These are phyloP conservation scores for Hippophae gyantsensis DNA, from an alignment of 306 rosid species.

Conservation along the genomic window DNA sequence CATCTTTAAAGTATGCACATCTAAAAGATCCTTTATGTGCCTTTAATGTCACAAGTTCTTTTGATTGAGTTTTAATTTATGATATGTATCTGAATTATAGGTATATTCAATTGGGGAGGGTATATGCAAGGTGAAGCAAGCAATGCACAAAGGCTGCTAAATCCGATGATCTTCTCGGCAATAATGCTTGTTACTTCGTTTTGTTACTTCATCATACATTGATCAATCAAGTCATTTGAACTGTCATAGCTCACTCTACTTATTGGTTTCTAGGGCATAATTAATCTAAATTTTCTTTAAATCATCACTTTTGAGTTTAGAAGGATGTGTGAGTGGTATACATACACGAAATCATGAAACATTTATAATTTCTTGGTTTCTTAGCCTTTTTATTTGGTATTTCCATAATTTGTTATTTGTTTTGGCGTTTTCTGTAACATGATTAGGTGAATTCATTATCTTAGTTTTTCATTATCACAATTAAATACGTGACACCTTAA, in stretches of 20 bases:
- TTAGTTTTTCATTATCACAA: too few species aligned
- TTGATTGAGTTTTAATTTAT: background rate
- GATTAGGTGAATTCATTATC: too few species aligned
- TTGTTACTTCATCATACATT: slow-evolving; percentile 3
- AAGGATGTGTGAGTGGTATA: too few species aligned
- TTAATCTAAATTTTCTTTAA: too few species aligned
- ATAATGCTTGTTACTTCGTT: slow-evolving; percentile 6
- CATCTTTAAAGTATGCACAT: background rate
- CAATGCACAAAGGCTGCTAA: slow-evolving; percentile 20
- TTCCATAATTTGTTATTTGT: too few species aligned
- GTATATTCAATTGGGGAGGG: slow-evolving; percentile 45
- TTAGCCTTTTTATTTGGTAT: too few species aligned
- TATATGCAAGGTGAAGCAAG: slow-evolving; percentile 33
- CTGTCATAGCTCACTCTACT: background rate
- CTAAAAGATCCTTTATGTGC: background rate
- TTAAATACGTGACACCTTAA: too few species aligned
- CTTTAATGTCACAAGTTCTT: background rate
- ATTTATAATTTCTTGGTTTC: too few species aligned
- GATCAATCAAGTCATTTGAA: background rate
- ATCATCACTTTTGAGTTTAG: too few species aligned
- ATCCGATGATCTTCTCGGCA: slow-evolving; percentile 9
- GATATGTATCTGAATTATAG: slow-evolving; percentile 19
- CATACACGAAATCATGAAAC: too few species aligned
- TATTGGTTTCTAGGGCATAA: background rate
- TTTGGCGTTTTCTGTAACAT: too few species aligned